Evolutionary conservation across 345 rosid genomes (phyloP).

Genomic region (Sisymbrium irio): DNA sequence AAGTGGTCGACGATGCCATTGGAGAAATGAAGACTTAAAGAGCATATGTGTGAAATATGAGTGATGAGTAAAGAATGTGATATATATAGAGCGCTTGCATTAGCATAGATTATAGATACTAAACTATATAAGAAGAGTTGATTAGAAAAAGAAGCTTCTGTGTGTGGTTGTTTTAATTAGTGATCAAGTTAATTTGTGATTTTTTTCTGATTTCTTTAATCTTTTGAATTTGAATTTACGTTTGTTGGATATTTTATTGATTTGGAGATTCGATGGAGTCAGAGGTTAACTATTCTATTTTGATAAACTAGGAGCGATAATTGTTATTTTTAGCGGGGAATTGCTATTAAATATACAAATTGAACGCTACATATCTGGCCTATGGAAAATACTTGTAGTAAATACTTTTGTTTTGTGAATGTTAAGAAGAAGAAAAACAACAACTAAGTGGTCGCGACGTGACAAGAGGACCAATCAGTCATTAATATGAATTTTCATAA

Average conservation of each 20-base stretch:
- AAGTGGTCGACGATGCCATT: constrained; percentile 6
- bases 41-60: neutral
- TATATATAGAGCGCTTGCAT: neutral
- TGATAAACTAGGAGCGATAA: neutral
- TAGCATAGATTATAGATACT: neutral
- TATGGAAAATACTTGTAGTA: neutral
- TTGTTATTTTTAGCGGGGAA: too few relatives aligned
- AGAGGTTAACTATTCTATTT: neutral
- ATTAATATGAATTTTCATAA: neutral
- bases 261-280: neutral
- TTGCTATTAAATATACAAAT: neutral
- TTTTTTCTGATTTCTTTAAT: neutral
- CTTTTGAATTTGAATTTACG: constrained; percentile 9
- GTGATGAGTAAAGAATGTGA: neutral
- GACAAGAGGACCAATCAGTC: neutral
- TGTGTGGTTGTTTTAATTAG: neutral
- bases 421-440: neutral
- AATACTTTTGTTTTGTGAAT: neutral
- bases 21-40: neutral
- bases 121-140: neutral
- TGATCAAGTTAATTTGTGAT: neutral
- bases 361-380: neutral
- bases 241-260: neutral
- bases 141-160: neutral
- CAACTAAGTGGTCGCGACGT: constrained; percentile 19